A percentile compares a stretch with the other conserved stretches of the same genome.
Conservation (phyloP, 805 yeast species). For the Diddensiella santjacobensis region DNA sequence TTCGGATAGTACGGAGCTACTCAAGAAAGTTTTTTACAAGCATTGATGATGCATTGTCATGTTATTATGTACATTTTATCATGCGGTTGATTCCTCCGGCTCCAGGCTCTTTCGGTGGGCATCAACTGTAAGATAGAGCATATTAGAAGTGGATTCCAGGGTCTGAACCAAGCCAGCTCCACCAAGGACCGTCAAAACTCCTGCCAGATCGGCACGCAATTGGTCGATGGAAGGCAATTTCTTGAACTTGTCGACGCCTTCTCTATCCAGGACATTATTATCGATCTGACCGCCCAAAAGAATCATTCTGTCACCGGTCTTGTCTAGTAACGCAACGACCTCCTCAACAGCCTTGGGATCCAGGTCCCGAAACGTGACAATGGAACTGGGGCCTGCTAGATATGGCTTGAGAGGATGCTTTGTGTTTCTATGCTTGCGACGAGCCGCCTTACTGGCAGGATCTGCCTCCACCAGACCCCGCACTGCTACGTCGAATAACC, state of each 20-base stretch:
- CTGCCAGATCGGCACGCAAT: slow-evolving; percentile 77
- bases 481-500: slow-evolving; percentile 70
- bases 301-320: slow-evolving; percentile 68
- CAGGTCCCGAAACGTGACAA: slow-evolving; percentile 60
- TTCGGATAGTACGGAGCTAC: slow-evolving; percentile 4
- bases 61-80: slow-evolving; percentile 1
- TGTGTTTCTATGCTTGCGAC: slow-evolving; percentile 33
- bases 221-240: slow-evolving; percentile 67
- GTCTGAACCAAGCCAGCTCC: slow-evolving; percentile 89
- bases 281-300: slow-evolving; percentile 85
- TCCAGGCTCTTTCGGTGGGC: slow-evolving; percentile 49
- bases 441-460: slow-evolving; percentile 63
- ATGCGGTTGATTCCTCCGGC: too few relatives aligned
- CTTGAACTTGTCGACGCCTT: slow-evolving; percentile 59
- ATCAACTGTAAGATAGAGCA: slow-evolving; percentile 71
- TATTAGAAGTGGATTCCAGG: slow-evolving; percentile 62
- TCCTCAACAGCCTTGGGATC: slow-evolving; percentile 67
- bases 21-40: slow-evolving; percentile 12
- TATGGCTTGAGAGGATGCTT: slow-evolving; percentile 68
- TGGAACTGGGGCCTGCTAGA: slow-evolving; percentile 82
- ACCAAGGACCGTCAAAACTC: slow-evolving; percentile 74
- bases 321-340: slow-evolving; percentile 57
- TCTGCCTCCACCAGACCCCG: slow-evolving; percentile 65
- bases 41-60: slow-evolving; percentile 8
- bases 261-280: slow-evolving; percentile 48